Percentiles rank a stretch among this genome's conserved stretches.
Conservation (phyloP, 129 eudicot species). For the Oenanthe sinensis region DNA sequence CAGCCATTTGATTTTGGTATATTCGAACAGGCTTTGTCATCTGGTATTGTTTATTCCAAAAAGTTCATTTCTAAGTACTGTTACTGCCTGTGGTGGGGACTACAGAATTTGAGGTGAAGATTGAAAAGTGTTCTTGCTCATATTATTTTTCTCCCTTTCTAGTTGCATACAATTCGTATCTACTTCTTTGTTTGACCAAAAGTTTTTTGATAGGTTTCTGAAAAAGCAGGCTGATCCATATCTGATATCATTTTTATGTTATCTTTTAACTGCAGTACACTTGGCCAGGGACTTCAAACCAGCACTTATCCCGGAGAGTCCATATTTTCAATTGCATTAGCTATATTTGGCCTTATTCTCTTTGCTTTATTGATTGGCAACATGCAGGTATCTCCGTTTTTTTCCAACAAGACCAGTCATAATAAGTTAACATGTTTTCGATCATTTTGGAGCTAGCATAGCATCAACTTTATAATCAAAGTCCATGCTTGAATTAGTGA, state of each 20-base stretch:
- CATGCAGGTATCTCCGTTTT: slow-evolving; percentile 68
- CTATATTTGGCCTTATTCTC: slow-evolving; percentile 86
- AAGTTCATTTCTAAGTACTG: slow-evolving; percentile 61
- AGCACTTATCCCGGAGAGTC: slow-evolving; percentile 93
- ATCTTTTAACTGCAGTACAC: slow-evolving; percentile 45
- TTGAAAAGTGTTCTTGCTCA: not conserved
- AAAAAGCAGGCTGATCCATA: not conserved
- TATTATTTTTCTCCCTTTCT: not conserved
- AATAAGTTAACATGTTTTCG: not conserved
- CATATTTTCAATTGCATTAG: slow-evolving; percentile 78
- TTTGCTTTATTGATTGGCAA: slow-evolving; percentile 90
- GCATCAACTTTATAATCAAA: not conserved
- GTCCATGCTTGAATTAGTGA: not conserved
- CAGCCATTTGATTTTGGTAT: slow-evolving; percentile 60
- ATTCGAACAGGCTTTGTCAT: slow-evolving; percentile 56
- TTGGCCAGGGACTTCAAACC: slow-evolving; percentile 90
- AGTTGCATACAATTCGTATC: not conserved
- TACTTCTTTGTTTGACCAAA: not conserved
- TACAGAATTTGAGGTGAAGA: slow-evolving; percentile 70
- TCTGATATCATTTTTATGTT: not conserved
- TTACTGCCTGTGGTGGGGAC: slow-evolving; percentile 96
- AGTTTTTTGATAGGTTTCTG: not conserved
- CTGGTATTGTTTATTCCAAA: slow-evolving; percentile 58
- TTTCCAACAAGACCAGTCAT: not conserved
- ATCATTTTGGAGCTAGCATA: not conserved